Evolutionary conservation across 73 alveolate species (phyloP), one percentile per base, ranked within the genome.

Genomic region (Durusdinium trenchii): DNA sequence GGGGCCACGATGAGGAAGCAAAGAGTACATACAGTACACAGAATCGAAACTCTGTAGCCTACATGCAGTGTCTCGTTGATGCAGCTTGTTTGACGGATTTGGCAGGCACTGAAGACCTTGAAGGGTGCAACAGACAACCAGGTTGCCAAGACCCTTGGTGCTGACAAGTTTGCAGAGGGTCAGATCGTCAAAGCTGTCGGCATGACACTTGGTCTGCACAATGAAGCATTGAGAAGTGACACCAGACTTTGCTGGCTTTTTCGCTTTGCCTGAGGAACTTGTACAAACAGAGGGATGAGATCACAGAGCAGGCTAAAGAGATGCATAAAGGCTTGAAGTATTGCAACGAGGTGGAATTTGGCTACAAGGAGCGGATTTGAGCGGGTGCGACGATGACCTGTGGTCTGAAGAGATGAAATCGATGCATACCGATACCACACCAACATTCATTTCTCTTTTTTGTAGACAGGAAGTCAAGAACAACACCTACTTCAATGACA

Each of bases 251-350:
- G n/a, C n/a, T n/a, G n/a, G n/a, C n/a, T n/a, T n/a, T n/a, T n/a
- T n/a, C n/a, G n/a, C n/a, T n/a, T n/a, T n/a, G n/a, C 45, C 43
- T 43, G 54, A 91, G 98, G 98, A 76, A 91, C 60, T 78, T 91
- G 79, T 91, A 91, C 98, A 91, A 91, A 89, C 98, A 91, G 98
- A 79, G 85, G 47, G 98, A 91, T 43, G 98, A 91, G 82, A 91
- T 91, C 98, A 46, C 85, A 9, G 98, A 91, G 42, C 79, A 91
- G 61, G 98, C 98, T 12, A 67, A n/a, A 76, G 40, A 91, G 98
- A 91, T 91, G 98, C 98, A 91, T 79, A 76, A 76, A 35, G 90
- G 98, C 89, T 36, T 91, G 64, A n/a, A 18, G 61, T 91, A 30
- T 52, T 12, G 79, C 40, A 57, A 57, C 35, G 78, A 91, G 0